phyloP scores from a whole-genome alignment of 2,329 filamentous ascomycete species.

The Alternaria arbusti region DNA sequence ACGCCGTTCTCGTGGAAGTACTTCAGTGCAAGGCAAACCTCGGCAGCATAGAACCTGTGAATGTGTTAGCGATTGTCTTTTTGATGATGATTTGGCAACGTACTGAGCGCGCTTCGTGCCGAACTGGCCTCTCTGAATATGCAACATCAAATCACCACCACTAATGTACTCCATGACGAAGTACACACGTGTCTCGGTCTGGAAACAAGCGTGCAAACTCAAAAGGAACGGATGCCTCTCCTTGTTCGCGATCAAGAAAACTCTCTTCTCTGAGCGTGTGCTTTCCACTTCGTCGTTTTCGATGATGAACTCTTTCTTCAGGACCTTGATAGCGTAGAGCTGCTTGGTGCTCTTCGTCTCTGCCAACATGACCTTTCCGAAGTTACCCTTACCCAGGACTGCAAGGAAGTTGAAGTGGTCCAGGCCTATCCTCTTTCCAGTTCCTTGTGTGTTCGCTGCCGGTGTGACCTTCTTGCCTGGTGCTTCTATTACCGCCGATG shows the following conservation, averaged over 20 bases:
- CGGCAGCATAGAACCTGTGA: slow-evolving; percentile 88
- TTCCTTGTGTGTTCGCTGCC: slow-evolving; percentile 71
- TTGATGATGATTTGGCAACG: slow-evolving; percentile 46
- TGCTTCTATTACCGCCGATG: slow-evolving; percentile 40
- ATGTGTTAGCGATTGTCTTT: slow-evolving; percentile 17
- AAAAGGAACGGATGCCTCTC: slow-evolving; percentile 95
- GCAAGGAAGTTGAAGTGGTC: slow-evolving; percentile 99
- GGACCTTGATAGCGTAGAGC: slow-evolving; percentile 96
- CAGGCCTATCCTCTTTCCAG: slow-evolving; percentile 84
- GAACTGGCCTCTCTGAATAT: slow-evolving; percentile 96
- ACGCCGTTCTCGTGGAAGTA: slow-evolving; percentile 99
- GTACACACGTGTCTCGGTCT: slow-evolving; percentile 97
- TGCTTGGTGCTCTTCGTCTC: slow-evolving; percentile 93
- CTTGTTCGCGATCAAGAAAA: slow-evolving; percentile 96
- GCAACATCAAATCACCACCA: slow-evolving; percentile 97
- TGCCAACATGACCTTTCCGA: slow-evolving; percentile 99
- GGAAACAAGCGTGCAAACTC: slow-evolving; percentile 96
- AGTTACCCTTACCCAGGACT: slow-evolving; percentile 97
- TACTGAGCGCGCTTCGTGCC: slow-evolving; percentile 95
- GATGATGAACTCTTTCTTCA: slow-evolving; percentile 99
- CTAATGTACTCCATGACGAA: slow-evolving; percentile 99
- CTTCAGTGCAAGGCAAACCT: slow-evolving; percentile 95
- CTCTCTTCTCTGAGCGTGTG: slow-evolving; percentile 94
- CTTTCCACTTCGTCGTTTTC: slow-evolving; percentile 99
- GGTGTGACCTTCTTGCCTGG: slow-evolving; percentile 66